Evolutionary conservation across 768 basidiomycete species (phyloP).

Genomic region (Tricholoma saponaceum): DNA sequence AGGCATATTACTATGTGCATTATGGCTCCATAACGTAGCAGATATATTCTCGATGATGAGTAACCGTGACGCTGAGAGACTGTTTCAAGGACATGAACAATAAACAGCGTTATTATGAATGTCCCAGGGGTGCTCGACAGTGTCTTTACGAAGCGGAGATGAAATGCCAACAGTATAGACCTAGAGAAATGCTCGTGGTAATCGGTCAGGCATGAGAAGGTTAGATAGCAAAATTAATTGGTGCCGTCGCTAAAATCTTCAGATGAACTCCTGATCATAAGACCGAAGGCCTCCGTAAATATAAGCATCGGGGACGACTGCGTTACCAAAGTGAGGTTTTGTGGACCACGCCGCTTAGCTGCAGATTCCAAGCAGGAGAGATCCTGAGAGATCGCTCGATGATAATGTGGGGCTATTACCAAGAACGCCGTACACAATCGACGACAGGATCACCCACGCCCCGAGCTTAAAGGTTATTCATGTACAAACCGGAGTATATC

Average conservation of each 20-base stretch:
- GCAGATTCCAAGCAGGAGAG: not conserved
- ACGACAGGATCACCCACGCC: not conserved
- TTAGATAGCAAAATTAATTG: conserved; percentile 9
- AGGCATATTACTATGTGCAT: not conserved
- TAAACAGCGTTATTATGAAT: no score
- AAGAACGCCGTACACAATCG: not conserved
- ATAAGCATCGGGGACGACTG: not conserved
- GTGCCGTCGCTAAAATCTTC: conserved; percentile 3
- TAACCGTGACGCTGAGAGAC: not conserved
- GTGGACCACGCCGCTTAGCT: not conserved
- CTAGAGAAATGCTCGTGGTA: not conserved
- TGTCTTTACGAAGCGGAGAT: not conserved
- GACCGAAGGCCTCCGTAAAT: not conserved
- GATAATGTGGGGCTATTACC: not conserved
- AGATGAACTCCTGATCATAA: conserved; percentile 13
- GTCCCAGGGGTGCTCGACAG: not conserved
- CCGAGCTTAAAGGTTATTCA: conserved; percentile 16
- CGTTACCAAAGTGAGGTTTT: not conserved
- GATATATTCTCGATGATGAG: not conserved
- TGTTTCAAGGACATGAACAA: not conserved
- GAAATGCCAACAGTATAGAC: not conserved
- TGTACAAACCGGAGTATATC: conserved; percentile 5
- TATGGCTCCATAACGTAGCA: not conserved
- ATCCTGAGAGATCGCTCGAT: not conserved
- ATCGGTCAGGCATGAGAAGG: not conserved